These are phyloP conservation scores for Penicillium soppii DNA, from an alignment of 495 filamentous ascomycete genomes.

Conservation along the genomic window DNA sequence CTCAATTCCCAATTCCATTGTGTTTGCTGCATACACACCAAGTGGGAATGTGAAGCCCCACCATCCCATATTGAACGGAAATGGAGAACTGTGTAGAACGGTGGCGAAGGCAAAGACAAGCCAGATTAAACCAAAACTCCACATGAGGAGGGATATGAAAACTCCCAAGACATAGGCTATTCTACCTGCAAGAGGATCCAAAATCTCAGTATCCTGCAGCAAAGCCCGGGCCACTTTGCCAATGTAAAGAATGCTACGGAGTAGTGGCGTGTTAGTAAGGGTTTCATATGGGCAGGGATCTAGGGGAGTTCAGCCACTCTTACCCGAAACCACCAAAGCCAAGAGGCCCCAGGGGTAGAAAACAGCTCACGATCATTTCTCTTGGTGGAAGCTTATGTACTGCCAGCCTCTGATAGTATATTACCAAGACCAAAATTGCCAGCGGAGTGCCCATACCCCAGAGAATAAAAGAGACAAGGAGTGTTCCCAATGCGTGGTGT, in stretches of 20 bases:
- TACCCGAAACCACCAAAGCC: constrained; percentile 47
- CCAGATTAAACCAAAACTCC: constrained; percentile 52
- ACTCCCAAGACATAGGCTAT: constrained; percentile 43
- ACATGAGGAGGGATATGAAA: constrained; percentile 43
- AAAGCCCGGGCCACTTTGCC: constrained; percentile 39
- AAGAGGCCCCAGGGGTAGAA: constrained; percentile 48
- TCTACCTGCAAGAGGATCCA: constrained; percentile 32
- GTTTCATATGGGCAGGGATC: not conserved
- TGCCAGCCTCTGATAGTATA: constrained; percentile 49
- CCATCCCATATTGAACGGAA: constrained; percentile 65
- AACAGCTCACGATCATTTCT: constrained; percentile 46
- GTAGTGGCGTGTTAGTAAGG: constrained; percentile 1
- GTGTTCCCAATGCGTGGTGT: constrained; percentile 34
- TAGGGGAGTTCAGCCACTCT: not conserved
- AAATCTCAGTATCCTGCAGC: constrained; percentile 22
- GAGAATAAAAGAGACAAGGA: constrained; percentile 43
- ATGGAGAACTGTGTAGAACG: constrained; percentile 35
- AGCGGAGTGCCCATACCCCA: constrained; percentile 47
- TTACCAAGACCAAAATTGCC: constrained; percentile 41
- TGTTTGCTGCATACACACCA: constrained; percentile 53
- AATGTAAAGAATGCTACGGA: constrained; percentile 43
- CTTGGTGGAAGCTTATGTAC: constrained; percentile 44
- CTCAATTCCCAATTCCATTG: constrained; percentile 44
- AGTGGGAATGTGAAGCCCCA: constrained; percentile 62
- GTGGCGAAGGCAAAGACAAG: constrained; percentile 46